Conservation (phyloP, 208 protist species). For the Crithidia thermophila region DNA sequence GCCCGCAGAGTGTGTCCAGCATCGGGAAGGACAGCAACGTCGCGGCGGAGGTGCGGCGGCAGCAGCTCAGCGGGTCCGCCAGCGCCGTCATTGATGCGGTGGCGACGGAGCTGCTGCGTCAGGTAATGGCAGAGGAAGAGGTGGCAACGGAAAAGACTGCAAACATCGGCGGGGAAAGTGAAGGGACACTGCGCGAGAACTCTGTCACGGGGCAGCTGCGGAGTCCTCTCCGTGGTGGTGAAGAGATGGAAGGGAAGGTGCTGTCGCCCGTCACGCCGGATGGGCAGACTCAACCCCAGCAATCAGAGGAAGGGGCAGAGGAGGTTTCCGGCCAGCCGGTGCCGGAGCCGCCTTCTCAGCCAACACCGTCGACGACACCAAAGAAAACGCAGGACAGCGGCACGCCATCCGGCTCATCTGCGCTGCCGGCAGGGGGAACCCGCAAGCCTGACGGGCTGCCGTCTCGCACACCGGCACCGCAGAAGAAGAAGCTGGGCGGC, state of each 20-base stretch:
- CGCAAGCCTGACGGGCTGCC: background rate
- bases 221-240: too few relatives aligned
- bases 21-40: background rate
- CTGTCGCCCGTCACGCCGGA: too few relatives aligned
- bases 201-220: too few relatives aligned
- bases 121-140: conserved; percentile 13
- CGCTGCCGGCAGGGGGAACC: background rate
- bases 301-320: too few relatives aligned
- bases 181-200: background rate
- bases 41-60: background rate
- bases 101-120: conserved; percentile 20
- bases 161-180: too few relatives aligned
- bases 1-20: too few relatives aligned
- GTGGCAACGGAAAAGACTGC: background rate
- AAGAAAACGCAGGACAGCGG: background rate
- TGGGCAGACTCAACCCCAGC: too few relatives aligned
- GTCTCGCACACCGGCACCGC: background rate
- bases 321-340: too few relatives aligned
- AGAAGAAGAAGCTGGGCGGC: background rate
- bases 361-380: too few relatives aligned
- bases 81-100: conserved; percentile 6
- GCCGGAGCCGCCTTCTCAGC: too few relatives aligned
- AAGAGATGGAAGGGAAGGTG: too few relatives aligned
- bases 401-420: too few relatives aligned
- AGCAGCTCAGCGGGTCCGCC: background rate